These are phyloP conservation scores for Fusarium tanahbumbuense DNA, from an alignment of 2,329 filamentous ascomycete species.

Conservation along the genomic window DNA sequence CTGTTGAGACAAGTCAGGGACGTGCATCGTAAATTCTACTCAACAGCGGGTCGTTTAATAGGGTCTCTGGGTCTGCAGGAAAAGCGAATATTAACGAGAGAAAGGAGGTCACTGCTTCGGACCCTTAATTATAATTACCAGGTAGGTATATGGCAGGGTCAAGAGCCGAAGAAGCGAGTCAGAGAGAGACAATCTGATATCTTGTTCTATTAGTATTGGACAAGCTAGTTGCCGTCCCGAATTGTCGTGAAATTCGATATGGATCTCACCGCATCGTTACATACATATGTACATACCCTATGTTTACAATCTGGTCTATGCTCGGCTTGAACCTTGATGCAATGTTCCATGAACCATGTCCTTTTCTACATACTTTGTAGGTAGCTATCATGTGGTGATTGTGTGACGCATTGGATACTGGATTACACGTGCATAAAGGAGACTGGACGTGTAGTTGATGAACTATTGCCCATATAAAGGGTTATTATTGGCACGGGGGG, in stretches of 20 bases:
- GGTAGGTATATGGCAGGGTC: background rate
- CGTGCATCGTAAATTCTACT: slow-evolving; percentile 4
- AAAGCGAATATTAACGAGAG: background rate
- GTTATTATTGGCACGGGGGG: background rate
- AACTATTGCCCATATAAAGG: background rate
- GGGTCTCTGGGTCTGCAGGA: background rate
- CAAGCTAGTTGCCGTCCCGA: background rate
- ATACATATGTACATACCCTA: slow-evolving; percentile 1
- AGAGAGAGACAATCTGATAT: background rate
- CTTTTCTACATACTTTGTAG: background rate
- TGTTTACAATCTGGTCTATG: background rate
- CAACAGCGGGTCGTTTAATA: background rate
- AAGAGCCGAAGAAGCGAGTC: background rate
- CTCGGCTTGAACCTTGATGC: background rate
- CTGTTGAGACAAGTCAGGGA: slow-evolving; percentile 2
- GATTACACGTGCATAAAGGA: background rate
- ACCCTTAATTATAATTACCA: background rate
- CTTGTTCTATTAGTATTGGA: background rate
- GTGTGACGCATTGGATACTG: background rate
- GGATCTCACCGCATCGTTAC: background rate
- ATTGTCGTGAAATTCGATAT: background rate
- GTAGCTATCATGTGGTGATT: background rate
- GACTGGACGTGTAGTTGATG: background rate
- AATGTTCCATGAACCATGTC: background rate
- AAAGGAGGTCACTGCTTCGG: slow-evolving; percentile 1